These are phyloP conservation scores for Hansfordia pulvinata DNA, from an alignment of 2,329 filamentous ascomycete genomes.

Conservation along the genomic window DNA sequence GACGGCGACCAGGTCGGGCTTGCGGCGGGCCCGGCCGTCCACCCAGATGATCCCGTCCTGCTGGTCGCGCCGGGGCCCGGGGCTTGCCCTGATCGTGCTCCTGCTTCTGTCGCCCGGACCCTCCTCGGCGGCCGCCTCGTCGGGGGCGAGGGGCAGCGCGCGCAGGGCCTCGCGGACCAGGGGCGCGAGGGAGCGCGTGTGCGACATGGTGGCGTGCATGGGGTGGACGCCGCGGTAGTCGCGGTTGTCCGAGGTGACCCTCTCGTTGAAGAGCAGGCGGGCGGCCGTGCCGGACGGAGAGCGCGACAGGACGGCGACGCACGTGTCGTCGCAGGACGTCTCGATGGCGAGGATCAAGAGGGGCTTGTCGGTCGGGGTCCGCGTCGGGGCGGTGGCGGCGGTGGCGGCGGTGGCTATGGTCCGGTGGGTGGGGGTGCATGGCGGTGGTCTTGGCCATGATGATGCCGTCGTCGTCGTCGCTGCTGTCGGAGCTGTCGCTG, in stretches of 20 bases:
- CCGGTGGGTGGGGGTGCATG: background rate
- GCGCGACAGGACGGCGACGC: conserved; percentile 67
- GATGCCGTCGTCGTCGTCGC: background rate
- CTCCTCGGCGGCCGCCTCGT: conserved; percentile 1
- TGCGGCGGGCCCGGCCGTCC: conserved; percentile 20
- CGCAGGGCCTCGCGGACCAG: conserved; percentile 53
- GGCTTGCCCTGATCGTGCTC: no score
- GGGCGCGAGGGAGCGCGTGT: conserved; percentile 54
- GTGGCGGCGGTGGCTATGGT: background rate
- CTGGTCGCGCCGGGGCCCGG: conserved; percentile 7
- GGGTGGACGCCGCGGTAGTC: conserved; percentile 71
- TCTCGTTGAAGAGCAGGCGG: conserved; percentile 63
- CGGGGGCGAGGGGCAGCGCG: conserved; percentile 25
- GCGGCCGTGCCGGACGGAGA: conserved; percentile 22
- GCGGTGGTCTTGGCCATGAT: background rate
- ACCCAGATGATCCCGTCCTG: conserved; percentile 8
- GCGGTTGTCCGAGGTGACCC: conserved; percentile 68
- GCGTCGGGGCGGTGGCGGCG: background rate
- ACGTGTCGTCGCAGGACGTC: conserved; percentile 86
- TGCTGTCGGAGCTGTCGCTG: no score
- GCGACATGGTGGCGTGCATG: conserved; percentile 57
- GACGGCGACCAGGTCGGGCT: conserved; percentile 75
- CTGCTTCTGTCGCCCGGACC: background rate
- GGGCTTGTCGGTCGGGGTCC: background rate
- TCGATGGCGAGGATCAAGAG: conserved; percentile 61